Conservation (phyloP, 495 filamentous ascomycete species). For the Tuber magnatum region DNA sequence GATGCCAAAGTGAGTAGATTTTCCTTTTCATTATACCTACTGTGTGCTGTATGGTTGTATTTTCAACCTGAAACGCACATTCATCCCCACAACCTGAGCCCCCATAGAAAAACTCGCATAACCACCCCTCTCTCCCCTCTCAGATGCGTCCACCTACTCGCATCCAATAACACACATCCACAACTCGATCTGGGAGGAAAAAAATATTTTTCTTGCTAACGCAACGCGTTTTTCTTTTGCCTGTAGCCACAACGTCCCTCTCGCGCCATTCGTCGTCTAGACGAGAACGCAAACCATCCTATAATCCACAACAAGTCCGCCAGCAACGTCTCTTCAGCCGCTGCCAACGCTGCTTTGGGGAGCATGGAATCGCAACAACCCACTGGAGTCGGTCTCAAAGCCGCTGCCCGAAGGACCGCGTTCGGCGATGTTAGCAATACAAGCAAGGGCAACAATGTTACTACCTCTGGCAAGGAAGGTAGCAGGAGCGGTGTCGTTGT, state of each 20-base stretch:
- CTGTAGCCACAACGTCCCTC: constrained; percentile 55
- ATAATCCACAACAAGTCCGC: constrained; percentile 34
- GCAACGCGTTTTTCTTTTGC: constrained; percentile 22
- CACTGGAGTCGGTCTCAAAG: constrained; percentile 56
- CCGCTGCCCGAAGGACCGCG: constrained; percentile 62
- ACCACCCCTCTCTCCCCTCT: constrained; percentile 16
- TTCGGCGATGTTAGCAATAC: constrained; percentile 78
- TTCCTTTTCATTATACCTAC: constrained; percentile 11
- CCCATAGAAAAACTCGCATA: constrained; percentile 3
- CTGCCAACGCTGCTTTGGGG: constrained; percentile 58
- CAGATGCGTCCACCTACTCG: constrained; percentile 16
- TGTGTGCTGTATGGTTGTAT: constrained; percentile 24
- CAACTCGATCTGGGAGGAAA: constrained; percentile 11
- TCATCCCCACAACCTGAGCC: constrained; percentile 19
- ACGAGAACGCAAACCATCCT: constrained; percentile 63
- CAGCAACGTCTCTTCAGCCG: constrained; percentile 44
- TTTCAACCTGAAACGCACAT: constrained; percentile 23
- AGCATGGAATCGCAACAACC: constrained; percentile 39
- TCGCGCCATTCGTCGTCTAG: constrained; percentile 56
- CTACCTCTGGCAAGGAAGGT: constrained; percentile 50
- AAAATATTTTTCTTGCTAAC: constrained; percentile 22
- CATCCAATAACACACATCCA: constrained; percentile 17
- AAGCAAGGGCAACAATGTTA: constrained; percentile 45
- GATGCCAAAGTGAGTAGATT: constrained; percentile 42
- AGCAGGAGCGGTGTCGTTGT: constrained; percentile 28